Conservation (phyloP, 1,139 yeast genomes). For the Saccharomyces hybrid region DNA sequence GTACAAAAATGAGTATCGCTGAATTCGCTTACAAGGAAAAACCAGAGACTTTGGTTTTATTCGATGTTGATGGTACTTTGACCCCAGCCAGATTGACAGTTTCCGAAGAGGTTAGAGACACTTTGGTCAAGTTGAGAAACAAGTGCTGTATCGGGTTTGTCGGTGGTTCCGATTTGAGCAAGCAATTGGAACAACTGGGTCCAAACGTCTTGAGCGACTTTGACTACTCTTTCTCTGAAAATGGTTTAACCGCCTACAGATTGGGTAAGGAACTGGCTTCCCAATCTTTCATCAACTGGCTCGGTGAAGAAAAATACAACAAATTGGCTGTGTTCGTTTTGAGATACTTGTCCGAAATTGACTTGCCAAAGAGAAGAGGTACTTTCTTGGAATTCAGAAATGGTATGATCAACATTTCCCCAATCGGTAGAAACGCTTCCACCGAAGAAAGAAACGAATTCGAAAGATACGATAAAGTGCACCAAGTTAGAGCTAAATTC, state of each 20-base stretch:
- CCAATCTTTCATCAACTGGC: constrained; percentile 89
- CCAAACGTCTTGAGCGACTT: constrained; percentile 65
- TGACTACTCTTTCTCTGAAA: constrained; percentile 95
- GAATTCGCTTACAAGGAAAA: constrained; percentile 36
- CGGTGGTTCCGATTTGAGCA: constrained; percentile 93
- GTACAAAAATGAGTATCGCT: constrained; percentile 28
- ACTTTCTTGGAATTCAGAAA: constrained; percentile 97
- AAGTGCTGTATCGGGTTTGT: constrained; percentile 94
- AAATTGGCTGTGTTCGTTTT: constrained; percentile 77
- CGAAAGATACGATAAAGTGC: constrained; percentile 72
- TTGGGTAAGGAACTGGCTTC: constrained; percentile 80
- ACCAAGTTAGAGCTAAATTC: constrained; percentile 73
- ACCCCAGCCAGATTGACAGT: constrained; percentile 90
- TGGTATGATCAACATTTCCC: constrained; percentile 97
- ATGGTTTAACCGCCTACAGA: constrained; percentile 96
- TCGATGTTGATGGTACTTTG: constrained; percentile 97
- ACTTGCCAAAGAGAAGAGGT: constrained; percentile 92
- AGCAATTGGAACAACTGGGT: constrained; percentile 96
- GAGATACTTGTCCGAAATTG: constrained; percentile 75
- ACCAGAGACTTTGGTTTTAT: constrained; percentile 55
- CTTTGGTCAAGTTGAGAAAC: constrained; percentile 69
- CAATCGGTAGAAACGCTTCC: constrained; percentile 96
- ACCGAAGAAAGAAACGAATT: constrained; percentile 88
- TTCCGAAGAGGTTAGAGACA: constrained; percentile 71
- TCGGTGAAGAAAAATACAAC: constrained; percentile 93